Percentiles rank a stretch among this genome's conserved stretches.
Conservation (phyloP, 129 eudicot species). For the Erigeron canadensis region DNA sequence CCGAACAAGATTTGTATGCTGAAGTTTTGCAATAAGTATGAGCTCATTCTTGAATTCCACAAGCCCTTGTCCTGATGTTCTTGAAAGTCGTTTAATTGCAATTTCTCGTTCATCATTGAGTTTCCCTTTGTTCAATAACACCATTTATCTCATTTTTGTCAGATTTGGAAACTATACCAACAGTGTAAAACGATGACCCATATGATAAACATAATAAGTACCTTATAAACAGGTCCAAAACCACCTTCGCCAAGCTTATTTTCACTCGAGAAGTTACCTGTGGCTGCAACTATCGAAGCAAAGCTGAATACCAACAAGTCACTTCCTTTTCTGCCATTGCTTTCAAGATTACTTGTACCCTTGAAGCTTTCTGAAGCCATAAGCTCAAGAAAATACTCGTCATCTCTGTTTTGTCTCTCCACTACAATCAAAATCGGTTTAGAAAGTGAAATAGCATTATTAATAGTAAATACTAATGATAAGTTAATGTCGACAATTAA, state of each 20-base stretch:
- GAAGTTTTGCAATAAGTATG: too few relatives aligned
- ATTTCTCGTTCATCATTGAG: too few relatives aligned
- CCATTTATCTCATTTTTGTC: too few relatives aligned
- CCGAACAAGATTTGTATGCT: too few relatives aligned
- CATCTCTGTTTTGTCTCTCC: constrained; percentile 19
- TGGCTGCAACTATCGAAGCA: constrained; percentile 32
- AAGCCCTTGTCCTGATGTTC: too few relatives aligned
- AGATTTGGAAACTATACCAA: too few relatives aligned
- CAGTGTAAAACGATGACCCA: too few relatives aligned
- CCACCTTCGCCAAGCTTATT: constrained; percentile 57
- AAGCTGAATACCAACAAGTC: constrained; percentile 35
- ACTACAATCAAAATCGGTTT: constrained; percentile 12
- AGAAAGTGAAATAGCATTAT: not conserved
- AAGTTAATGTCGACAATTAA: too few relatives aligned
- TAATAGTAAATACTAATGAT: not conserved
- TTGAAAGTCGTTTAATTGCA: too few relatives aligned
- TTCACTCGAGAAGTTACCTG: constrained; percentile 37
- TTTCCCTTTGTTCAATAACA: too few relatives aligned
- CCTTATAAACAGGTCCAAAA: constrained; percentile 60
- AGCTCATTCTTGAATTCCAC: too few relatives aligned
- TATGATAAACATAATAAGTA: not conserved
- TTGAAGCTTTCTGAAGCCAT: constrained; percentile 36
- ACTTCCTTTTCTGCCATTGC: constrained; percentile 28
- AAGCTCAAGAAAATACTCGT: constrained; percentile 30
- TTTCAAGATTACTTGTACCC: constrained; percentile 16